Base-by-base conservation (phyloP, 495 filamentous ascomycete genomes). In the Neurospora sp. region DNA sequence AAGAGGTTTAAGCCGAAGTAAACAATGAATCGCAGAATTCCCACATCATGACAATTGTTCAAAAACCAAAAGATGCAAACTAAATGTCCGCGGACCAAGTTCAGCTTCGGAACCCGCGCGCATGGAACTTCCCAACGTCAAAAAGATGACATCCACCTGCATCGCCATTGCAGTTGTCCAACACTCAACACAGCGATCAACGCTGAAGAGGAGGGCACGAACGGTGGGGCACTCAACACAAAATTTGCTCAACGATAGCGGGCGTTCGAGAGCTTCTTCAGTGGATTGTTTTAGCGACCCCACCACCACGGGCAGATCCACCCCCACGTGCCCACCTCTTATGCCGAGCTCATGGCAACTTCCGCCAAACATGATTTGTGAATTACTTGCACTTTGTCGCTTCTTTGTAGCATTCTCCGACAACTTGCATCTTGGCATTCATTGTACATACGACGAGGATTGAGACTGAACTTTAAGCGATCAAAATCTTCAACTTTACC, bases 221-320 rank as follows among this genome's bases (percentile, higher is more conserved):
- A 54, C 27, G 27, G 27, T 31, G 62, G 40, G 42, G 35, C 39
- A 71, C 48, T 75, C 73, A 76, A 66, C 74, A 76, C 74, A 76
- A 71, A 76, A 72, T 72, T 76, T 74, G 40, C 74, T 72, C 74
- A 76, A 69, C 74, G 54, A 62, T 62, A 35, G 54, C 27, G 1
- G 27, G 27, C 54, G 54, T 35, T 62, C 3, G 54, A 66, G 54
- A 66, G 54, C 27, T 66, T 66, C 54, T 66, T 66, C 27, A 66
- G 54, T 66, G 54, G 54, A 66, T 66, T 31, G 6, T 27, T 16
- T 62, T 16, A 37, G 54, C 54, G 54, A 18, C 6, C 54, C 54
- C 54, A 66, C 27, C 54, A 62, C 27, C 6, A 62, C 54, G 54
- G 12, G 6, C 54, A 4, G 54, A 35, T 62, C 54, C 54, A 62